Evolutionary conservation across 2,329 filamentous ascomycete genomes (phyloP), one percentile per base, ranked within the genome.

Genomic region (Paecilomyces sp.): DNA sequence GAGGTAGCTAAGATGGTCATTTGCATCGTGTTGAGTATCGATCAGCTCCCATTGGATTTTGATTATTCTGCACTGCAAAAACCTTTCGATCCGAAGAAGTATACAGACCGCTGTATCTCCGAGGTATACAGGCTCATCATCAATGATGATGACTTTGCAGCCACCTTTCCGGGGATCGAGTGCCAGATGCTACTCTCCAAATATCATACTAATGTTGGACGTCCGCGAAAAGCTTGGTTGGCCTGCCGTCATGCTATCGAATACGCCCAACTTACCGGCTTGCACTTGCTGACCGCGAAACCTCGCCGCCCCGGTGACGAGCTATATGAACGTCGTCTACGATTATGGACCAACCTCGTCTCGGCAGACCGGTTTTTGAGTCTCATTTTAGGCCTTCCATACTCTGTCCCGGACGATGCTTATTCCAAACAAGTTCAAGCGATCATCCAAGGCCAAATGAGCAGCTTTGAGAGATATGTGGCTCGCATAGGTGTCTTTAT

Each of bases 151-250:
- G 78, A 82, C 55, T 78, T 79, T 59, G 76, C 77, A 13, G 77
- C 78, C 9, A 82, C 77, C 1, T 64, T 84, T 0, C 79, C 84
- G 56, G 80, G 79, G 2, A 75, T 86, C 59, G 82, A 85, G 66
- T 81, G 79, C 56, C 74, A 82, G 51, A 71, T 80, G 55, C 67
- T 86, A 12, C 74, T 80, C 50, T 74, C 77, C 12, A 85, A 84
- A 65, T 77, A 81, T 62, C 80, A 82, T 62, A 71, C 83, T 57
- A 81, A 84, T 59, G 79, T 83, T 61, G 84, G 83, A 2, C 79
- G 80, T 51, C 82, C 84, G 11, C 78, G 81, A 36, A 77, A 80
- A 62, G 79, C 81, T 0, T 86, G 83, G 84, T 71, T 83, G 4
- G 68, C 77, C 8, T 75, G 76, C 50, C 78, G 83, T 12, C 76